phyloP scores from a whole-genome alignment of 2,329 filamentous ascomycete species.

The Fusarium floridanum region DNA sequence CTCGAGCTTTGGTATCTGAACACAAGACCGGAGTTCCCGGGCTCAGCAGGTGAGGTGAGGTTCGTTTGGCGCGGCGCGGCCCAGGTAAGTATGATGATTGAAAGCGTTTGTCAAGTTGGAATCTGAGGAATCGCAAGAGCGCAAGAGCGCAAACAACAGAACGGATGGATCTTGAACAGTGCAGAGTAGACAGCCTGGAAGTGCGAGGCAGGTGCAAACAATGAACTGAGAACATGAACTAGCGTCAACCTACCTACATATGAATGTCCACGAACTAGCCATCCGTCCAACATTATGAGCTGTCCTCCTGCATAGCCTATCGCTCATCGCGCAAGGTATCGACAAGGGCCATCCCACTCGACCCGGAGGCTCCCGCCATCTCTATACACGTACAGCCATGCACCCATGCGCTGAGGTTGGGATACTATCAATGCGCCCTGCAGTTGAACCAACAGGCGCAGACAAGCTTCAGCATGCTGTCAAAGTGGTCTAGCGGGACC shows the following conservation, averaged over 20 bases:
- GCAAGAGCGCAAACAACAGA: neutral
- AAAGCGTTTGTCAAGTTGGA: neutral
- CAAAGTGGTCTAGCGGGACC: neutral
- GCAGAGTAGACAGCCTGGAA: neutral
- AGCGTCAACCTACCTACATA: conserved; percentile 4
- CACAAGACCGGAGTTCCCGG: neutral
- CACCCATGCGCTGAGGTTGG: conserved; percentile 3
- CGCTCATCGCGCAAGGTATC: neutral
- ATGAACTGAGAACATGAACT: neutral
- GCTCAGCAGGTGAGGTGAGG: neutral
- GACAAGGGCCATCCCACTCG: neutral
- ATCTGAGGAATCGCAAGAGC: neutral
- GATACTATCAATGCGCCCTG: conserved; percentile 8
- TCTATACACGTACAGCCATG: conserved; percentile 1
- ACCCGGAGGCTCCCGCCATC: neutral
- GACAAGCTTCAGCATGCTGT: neutral
- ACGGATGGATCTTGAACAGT: neutral
- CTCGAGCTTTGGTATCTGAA: neutral
- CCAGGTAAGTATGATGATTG: neutral
- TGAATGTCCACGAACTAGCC: neutral
- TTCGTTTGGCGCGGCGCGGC: neutral
- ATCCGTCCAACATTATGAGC: conserved; percentile 2
- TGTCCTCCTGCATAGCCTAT: conserved; percentile 9
- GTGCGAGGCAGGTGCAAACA: conserved; percentile 19
- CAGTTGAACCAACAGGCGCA: conserved; percentile 7